phyloP scores from a whole-genome alignment of 2,329 filamentous ascomycete genomes.

The Metarhizium guizhouense region DNA sequence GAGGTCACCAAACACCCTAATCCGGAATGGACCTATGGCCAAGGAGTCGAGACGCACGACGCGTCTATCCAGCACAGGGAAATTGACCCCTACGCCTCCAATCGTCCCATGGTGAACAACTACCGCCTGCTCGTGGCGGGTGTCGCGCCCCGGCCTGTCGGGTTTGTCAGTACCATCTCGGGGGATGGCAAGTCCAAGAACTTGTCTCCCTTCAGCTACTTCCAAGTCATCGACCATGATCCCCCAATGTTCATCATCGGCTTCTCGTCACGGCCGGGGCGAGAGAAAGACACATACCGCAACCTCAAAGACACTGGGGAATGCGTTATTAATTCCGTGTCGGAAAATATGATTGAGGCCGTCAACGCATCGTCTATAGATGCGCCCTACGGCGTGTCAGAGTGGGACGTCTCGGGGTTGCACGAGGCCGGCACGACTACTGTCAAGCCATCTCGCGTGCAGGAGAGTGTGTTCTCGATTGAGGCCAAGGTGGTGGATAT shows the following conservation, averaged over 20 bases:
- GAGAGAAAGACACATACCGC: constrained; percentile 65
- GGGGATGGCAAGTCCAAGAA: too few relatives aligned
- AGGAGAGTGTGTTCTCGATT: constrained; percentile 14
- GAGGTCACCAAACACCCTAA: too few relatives aligned
- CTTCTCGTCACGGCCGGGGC: constrained; percentile 31
- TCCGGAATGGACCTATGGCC: constrained; percentile 31
- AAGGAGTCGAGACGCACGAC: constrained; percentile 17
- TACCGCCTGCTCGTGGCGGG: constrained; percentile 77
- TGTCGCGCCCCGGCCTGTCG: too few relatives aligned
- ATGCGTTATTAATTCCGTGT: constrained; percentile 74
- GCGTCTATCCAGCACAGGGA: constrained; percentile 47
- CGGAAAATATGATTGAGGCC: constrained; percentile 71
- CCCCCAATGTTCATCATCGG: constrained; percentile 66
- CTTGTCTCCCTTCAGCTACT: constrained; percentile 18
- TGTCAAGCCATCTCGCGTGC: constrained; percentile 16
- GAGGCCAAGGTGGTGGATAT: too few relatives aligned
- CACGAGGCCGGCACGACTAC: constrained; percentile 14
- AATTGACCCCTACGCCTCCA: constrained; percentile 69
- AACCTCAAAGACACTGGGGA: constrained; percentile 34
- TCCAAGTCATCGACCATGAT: constrained; percentile 71
- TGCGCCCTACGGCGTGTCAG: constrained; percentile 61
- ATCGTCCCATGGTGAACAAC: constrained; percentile 60
- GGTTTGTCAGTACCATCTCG: too few relatives aligned
- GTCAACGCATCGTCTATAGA: constrained; percentile 69
- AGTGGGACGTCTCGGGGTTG: constrained; percentile 63